Evolutionary conservation across 495 filamentous ascomycete genomes (phyloP).

Genomic region (Glutinoglossum americanum): DNA sequence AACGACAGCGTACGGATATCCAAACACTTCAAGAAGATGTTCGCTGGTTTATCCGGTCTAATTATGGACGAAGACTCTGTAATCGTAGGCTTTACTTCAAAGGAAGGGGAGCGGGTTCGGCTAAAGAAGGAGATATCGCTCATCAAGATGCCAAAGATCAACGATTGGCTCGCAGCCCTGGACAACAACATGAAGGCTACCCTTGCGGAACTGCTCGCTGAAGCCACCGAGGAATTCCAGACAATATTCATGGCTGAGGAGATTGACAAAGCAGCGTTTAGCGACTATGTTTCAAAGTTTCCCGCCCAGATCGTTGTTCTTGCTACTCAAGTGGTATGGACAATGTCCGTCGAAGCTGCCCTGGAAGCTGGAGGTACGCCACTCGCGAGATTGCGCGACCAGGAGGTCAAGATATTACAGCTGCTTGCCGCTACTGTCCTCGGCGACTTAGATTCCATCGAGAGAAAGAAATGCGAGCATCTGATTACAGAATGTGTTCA

Average conservation of each 20-base stretch:
- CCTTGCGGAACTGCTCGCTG: constrained; percentile 70
- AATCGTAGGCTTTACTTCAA: constrained; percentile 83
- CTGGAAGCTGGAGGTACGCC: constrained; percentile 43
- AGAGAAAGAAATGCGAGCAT: constrained; percentile 91
- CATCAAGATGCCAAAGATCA: constrained; percentile 82
- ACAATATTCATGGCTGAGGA: constrained; percentile 43
- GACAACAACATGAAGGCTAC: constrained; percentile 89
- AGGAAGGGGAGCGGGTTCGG: constrained; percentile 78
- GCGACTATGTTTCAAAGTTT: constrained; percentile 54
- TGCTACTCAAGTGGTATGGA: constrained; percentile 91
- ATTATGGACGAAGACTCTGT: constrained; percentile 75
- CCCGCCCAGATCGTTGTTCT: constrained; percentile 92
- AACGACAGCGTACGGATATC: constrained; percentile 89
- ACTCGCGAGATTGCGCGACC: constrained; percentile 46
- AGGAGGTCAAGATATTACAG: constrained; percentile 58
- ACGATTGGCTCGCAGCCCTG: constrained; percentile 85
- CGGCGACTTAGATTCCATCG: constrained; percentile 65
- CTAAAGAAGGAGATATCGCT: constrained; percentile 81
- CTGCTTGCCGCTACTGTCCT: constrained; percentile 77
- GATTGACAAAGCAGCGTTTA: constrained; percentile 45
- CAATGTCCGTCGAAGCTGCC: constrained; percentile 53
- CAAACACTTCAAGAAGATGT: constrained; percentile 99
- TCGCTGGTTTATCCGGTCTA: constrained; percentile 78
- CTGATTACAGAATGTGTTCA: constrained; percentile 98
- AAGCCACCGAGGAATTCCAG: constrained; percentile 59